Conservation (phyloP, 352 stramenopile species). For the Paralagenidium karlingii region DNA sequence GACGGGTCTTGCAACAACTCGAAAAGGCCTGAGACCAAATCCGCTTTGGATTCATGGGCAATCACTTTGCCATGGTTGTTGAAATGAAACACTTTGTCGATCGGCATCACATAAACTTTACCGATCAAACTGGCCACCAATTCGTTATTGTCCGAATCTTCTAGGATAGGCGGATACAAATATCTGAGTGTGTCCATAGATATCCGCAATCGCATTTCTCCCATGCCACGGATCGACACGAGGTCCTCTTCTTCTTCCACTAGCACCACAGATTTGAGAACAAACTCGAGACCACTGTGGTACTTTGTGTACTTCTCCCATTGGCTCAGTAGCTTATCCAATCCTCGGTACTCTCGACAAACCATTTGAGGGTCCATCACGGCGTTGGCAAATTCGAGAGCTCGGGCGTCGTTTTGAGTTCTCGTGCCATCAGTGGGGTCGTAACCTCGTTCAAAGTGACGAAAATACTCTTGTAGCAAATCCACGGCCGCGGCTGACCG, state of each 20-base stretch:
- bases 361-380: conserved; percentile 19
- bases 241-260: conserved; percentile 19
- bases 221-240: conserved; percentile 19
- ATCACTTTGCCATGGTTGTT: conserved; percentile 13
- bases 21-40: conserved; percentile 27
- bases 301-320: conserved; percentile 48
- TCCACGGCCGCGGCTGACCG: conserved; percentile 20
- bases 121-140: conserved; percentile 15
- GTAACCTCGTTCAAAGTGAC: conserved; percentile 25
- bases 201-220: conserved; percentile 22
- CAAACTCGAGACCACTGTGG: conserved; percentile 19
- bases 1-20: conserved; percentile 18
- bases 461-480: conserved; percentile 27
- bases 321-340: conserved; percentile 25
- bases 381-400: conserved; percentile 17
- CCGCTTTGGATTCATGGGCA: conserved; percentile 22
- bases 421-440: conserved; percentile 13
- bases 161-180: conserved; percentile 25
- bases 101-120: conserved; percentile 12
- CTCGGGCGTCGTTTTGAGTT: neutral
- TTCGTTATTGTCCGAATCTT: conserved; percentile 3
- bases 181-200: conserved; percentile 24
- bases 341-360: conserved; percentile 29
- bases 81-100: conserved; percentile 21
- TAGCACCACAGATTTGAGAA: conserved; percentile 13